Evolutionary conservation across 2,329 filamentous ascomycete species (phyloP).

Genomic region (Cladophialophora bantiana): DNA sequence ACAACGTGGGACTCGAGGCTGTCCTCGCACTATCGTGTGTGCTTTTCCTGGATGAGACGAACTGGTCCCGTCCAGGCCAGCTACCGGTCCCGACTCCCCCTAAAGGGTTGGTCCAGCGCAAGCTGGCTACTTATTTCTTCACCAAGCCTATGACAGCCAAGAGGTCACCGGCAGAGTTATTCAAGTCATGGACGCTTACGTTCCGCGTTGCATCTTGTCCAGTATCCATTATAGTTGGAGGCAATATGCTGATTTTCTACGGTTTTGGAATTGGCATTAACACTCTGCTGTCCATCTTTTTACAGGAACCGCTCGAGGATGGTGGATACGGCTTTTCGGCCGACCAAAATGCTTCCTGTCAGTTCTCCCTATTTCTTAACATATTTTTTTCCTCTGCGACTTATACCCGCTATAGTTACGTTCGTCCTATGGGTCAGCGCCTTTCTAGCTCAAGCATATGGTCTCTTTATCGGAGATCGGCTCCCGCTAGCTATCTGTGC

Average conservation of each 20-base stretch:
- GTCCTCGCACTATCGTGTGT: conserved; percentile 26
- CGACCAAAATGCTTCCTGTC: conserved; percentile 33
- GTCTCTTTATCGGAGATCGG: conserved; percentile 34
- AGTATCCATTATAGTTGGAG: background rate
- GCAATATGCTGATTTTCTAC: conserved; percentile 3
- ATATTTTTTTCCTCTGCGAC: background rate
- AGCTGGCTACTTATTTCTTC: conserved; percentile 34
- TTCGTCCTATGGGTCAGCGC: conserved; percentile 11
- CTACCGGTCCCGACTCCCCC: conserved; percentile 16
- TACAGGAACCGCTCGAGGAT: conserved; percentile 30
- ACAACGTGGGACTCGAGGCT: conserved; percentile 32
- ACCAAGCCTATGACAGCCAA: conserved; percentile 11
- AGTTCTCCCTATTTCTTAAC: conserved; percentile 1
- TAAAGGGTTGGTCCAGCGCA: conserved; percentile 4
- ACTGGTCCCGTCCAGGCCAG: conserved; percentile 9
- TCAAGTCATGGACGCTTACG: background rate
- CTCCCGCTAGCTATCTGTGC: conserved; percentile 35
- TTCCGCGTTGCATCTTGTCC: background rate
- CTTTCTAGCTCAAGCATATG: conserved; percentile 1
- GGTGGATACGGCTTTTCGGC: conserved; percentile 39
- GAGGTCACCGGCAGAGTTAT: background rate
- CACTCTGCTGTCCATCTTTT: conserved; percentile 28
- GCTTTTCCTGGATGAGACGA: conserved; percentile 35
- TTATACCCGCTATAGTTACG: background rate
- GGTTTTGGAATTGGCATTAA: conserved; percentile 16